Evolutionary conservation across 352 stramenopile species (phyloP), one percentile per base, ranked within the genome.

Genomic region (Globisporangium perplexum): DNA sequence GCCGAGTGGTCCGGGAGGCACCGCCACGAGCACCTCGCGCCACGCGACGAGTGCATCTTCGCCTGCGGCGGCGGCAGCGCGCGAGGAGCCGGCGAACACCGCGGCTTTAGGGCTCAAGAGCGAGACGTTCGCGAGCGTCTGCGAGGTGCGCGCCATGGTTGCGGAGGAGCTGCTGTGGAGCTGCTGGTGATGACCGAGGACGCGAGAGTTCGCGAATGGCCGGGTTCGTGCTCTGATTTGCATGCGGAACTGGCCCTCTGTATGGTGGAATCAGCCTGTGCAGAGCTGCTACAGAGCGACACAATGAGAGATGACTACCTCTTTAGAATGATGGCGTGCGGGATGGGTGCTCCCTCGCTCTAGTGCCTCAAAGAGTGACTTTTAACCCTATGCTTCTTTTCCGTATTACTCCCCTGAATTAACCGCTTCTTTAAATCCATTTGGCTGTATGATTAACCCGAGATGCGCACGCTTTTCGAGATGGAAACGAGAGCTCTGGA

Each of bases 1-100:
- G 38, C 77, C 81, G 12, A 92, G 64, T 22, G 81, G 74, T 10
- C 80, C 80, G 14, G 76, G 71, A 18, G 71, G 62, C 53, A 88
- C 74, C 2, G 43, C 28, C 20, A 92, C 62, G 20, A 81, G 66
- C 36, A 83, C 61, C 52, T 81, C 39, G 14, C 57, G 28, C 56
- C 50, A 63, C 17, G 15, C 30, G 31, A 52, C 31, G 41, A 6
- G 22, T 23, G 50, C 48, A 41, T 55, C 47, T 23, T 62, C 55
- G 1, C 30, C 55, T 0, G 47, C 39, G 24, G 55, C 39, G 4
- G 54, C 54, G 24, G 54, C 54, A 5, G 42, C 47, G 41, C 47
- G 55, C 5, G 52, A 39, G 4, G 45, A 53, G n/a, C 46, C 22
- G 7, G 30, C 20, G 36, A 47, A 42, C 22, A 35, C 55, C 5